Percentiles rank a stretch among this genome's conserved stretches.
Evolutionary conservation across 345 rosid genomes (phyloP).

Genomic region (Eucalyptus sideroxylon): DNA sequence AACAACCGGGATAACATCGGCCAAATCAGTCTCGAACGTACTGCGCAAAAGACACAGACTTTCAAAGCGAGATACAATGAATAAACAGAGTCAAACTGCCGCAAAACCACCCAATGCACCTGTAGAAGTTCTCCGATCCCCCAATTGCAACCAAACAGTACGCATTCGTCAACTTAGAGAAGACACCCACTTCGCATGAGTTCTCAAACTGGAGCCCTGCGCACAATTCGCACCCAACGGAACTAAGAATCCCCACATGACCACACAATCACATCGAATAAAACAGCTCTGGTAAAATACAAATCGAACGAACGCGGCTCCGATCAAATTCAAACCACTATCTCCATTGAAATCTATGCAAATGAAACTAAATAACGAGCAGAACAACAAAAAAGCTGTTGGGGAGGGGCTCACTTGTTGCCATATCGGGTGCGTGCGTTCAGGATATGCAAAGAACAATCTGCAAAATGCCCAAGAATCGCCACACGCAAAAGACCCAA

Average conservation of each 20-base stretch:
- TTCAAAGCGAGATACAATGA: not conserved
- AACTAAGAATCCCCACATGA: not conserved
- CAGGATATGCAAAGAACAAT: not conserved
- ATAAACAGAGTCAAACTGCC: too few relatives aligned
- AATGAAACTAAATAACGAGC: not conserved
- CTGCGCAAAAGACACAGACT: conserved; percentile 12
- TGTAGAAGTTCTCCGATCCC: conserved; percentile 77
- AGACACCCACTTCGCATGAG: conserved; percentile 74
- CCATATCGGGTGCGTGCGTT: not conserved
- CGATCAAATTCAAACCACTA: not conserved
- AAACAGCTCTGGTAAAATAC: not conserved
- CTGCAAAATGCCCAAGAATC: not conserved
- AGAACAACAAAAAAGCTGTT: not conserved
- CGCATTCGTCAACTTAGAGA: conserved; percentile 81
- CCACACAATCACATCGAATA: not conserved
- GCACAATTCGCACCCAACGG: not conserved
- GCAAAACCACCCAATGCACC: conserved; percentile 13
- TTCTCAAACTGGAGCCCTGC: conserved; percentile 89
- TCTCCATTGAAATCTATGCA: not conserved
- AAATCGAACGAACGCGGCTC: not conserved
- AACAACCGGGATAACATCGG: conserved; percentile 78
- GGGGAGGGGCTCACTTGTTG: not conserved
- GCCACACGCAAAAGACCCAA: not conserved
- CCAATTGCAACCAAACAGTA: conserved; percentile 88
- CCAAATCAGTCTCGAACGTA: conserved; percentile 75